These are phyloP conservation scores for Alternaria viburni DNA, from an alignment of 2,329 filamentous ascomycete species.

Conservation along the genomic window DNA sequence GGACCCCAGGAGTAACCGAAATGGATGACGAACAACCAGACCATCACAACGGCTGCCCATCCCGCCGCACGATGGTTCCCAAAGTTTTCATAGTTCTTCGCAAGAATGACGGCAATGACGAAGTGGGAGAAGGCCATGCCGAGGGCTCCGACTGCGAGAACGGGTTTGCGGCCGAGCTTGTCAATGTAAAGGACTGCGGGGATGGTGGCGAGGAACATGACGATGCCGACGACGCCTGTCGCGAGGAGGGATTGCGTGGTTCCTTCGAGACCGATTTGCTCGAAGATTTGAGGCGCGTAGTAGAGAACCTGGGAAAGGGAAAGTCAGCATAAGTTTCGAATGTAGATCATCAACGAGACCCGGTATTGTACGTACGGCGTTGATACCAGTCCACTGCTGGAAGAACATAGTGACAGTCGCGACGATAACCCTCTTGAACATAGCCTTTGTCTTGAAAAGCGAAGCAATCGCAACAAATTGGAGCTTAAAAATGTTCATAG, in stretches of 20 bases:
- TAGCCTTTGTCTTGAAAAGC: constrained; percentile 68
- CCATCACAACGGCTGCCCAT: constrained; percentile 72
- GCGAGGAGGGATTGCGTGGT: constrained; percentile 66
- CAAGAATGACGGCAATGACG: constrained; percentile 73
- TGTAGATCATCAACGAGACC: too few species aligned
- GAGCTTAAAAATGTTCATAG: constrained; percentile 61
- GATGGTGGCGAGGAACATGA: constrained; percentile 67
- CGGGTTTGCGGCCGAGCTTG: constrained; percentile 67
- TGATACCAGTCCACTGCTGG: constrained; percentile 61
- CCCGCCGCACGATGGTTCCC: constrained; percentile 63
- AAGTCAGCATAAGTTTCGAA: not conserved
- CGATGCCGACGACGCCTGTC: constrained; percentile 74
- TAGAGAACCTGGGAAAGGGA: constrained; percentile 48
- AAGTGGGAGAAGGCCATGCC: constrained; percentile 75
- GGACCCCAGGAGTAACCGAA: constrained; percentile 81
- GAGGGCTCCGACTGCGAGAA: constrained; percentile 68
- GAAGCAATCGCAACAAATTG: constrained; percentile 72
- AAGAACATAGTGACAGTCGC: constrained; percentile 61
- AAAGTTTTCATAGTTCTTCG: constrained; percentile 66
- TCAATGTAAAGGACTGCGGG: constrained; percentile 72
- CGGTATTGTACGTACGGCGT: constrained; percentile 41
- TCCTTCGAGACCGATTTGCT: constrained; percentile 53
- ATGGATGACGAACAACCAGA: constrained; percentile 76
- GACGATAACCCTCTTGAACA: constrained; percentile 70
- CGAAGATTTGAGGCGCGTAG: constrained; percentile 60